These are phyloP conservation scores for Paralagenidium karlingii DNA, from an alignment of 352 stramenopile genomes.

Conservation along the genomic window DNA sequence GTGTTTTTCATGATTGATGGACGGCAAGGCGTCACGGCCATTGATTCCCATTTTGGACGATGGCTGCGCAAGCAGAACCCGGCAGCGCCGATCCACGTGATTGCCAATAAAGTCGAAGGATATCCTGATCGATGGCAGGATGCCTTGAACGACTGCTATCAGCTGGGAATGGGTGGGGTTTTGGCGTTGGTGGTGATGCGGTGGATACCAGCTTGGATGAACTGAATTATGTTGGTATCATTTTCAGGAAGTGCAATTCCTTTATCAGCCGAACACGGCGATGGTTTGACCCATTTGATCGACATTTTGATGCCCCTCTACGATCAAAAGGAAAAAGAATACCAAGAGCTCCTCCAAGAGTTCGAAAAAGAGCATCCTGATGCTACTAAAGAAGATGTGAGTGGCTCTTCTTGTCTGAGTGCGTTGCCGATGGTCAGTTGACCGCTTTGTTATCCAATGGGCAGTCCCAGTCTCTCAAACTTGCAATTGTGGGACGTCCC, in stretches of 20 bases:
- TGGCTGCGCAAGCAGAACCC: slow-evolving; percentile 59
- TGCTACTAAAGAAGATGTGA: slow-evolving; percentile 36
- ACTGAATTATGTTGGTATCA: not conserved
- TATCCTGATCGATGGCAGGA: slow-evolving; percentile 48
- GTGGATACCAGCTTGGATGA: too few relatives aligned
- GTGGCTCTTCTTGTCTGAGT: slow-evolving; percentile 1
- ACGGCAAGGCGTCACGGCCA: slow-evolving; percentile 59
- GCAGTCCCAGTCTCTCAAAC: slow-evolving; percentile 49
- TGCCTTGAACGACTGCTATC: slow-evolving; percentile 63
- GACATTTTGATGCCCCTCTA: slow-evolving; percentile 61
- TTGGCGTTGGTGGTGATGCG: too few relatives aligned
- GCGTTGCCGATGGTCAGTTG: not conserved
- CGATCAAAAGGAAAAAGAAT: slow-evolving; percentile 43
- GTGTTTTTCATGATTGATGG: slow-evolving; percentile 75
- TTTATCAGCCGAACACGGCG: slow-evolving; percentile 64
- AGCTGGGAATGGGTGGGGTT: slow-evolving; percentile 49
- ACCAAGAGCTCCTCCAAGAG: slow-evolving; percentile 15
- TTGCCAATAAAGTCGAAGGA: slow-evolving; percentile 73
- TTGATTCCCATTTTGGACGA: slow-evolving; percentile 67
- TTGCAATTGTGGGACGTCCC: slow-evolving; percentile 65
- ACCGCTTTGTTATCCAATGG: not conserved
- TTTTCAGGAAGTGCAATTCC: too few relatives aligned
- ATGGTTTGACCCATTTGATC: slow-evolving; percentile 53
- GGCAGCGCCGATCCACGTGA: slow-evolving; percentile 40
- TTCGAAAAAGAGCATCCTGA: slow-evolving; percentile 10